Base-by-base conservation (phyloP, 768 basidiomycete genomes). In the Xerocomellus amylosporus region DNA sequence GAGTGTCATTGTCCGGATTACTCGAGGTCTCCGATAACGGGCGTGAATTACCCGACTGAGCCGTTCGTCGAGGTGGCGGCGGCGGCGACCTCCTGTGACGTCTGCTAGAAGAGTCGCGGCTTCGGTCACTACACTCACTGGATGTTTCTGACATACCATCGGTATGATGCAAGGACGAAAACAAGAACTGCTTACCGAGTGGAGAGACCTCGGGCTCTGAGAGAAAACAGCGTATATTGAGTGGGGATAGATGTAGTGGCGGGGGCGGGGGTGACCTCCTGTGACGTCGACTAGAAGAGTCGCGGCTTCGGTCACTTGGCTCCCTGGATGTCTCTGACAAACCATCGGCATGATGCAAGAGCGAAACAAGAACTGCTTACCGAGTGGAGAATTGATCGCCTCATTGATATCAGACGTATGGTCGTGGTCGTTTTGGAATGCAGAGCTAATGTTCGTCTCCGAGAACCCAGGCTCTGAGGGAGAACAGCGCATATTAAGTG, bases 61-160 rank as follows among this genome's bases (percentile, higher is more conserved):
- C 6, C 4, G 1, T 15, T 26, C 20, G 44, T 46, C 10, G 45
- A 9, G 8, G 13, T 34, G 37, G 20, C 5, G 51, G 55, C 2
- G 40, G 51, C 2, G 51, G 46, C 2, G 51, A 8, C 17, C 47
- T 43, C 26, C 58, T 64, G 24, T 4, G 51, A 34, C 14, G 44
- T 8, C 20, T 39, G 13, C 17, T 3, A 13, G 50, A 39, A 20
- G 45, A 30, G 10, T 47, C 15, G 12, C 8, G 26, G 15, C 24
- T 38, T n/a, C 22, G 8, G 20, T 51, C 30, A 6, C 38, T 40
- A 14, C 33, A 24, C 5, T 55, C 34, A 5, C 31, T 50, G 8
- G 43, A 22, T 2, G 20, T 19, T 2, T n/a, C 60, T 62, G 33
- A 47, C 15, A 13, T 24, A 17, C 22, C 1, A 41, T 65, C 15